These are phyloP conservation scores for Trichoderma oligosporum DNA, from an alignment of 2,329 filamentous ascomycete species.

Conservation along the genomic window DNA sequence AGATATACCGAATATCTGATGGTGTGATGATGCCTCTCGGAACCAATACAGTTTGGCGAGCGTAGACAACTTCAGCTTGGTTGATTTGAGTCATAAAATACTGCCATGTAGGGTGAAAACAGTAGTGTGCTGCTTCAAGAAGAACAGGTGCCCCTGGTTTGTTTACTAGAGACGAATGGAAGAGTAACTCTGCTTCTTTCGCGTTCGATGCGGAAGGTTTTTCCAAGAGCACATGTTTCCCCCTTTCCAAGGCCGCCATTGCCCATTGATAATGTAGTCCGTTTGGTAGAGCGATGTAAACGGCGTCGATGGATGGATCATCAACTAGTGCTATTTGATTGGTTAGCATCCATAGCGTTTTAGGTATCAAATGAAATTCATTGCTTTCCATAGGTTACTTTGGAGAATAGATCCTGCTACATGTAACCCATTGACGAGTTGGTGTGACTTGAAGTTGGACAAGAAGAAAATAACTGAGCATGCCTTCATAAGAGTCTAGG, in stretches of 20 bases:
- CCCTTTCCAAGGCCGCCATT: constrained; percentile 40
- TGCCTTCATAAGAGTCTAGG: not conserved
- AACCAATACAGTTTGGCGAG: not conserved
- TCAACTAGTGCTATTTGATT: constrained; percentile 26
- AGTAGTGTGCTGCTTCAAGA: not conserved
- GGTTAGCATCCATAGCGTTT: too few species aligned
- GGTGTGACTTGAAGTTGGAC: too few species aligned
- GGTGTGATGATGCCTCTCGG: not conserved
- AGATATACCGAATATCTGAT: not conserved
- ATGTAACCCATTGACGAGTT: too few species aligned
- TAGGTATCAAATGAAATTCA: too few species aligned
- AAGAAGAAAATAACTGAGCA: not conserved
- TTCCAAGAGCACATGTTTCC: constrained; percentile 37
- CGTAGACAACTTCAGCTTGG: not conserved
- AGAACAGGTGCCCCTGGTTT: not conserved
- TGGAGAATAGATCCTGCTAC: too few species aligned
- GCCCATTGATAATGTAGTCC: constrained; percentile 44
- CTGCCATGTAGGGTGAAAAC: not conserved
- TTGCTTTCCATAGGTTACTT: too few species aligned
- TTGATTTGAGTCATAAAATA: not conserved
- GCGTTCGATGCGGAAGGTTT: not conserved
- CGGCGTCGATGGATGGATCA: constrained; percentile 40
- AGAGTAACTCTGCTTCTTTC: not conserved
- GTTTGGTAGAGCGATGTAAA: constrained; percentile 48
- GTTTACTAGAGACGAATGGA: not conserved